These are phyloP conservation scores for Corymbia maculata DNA, from an alignment of 345 rosid species.

Conservation along the genomic window DNA sequence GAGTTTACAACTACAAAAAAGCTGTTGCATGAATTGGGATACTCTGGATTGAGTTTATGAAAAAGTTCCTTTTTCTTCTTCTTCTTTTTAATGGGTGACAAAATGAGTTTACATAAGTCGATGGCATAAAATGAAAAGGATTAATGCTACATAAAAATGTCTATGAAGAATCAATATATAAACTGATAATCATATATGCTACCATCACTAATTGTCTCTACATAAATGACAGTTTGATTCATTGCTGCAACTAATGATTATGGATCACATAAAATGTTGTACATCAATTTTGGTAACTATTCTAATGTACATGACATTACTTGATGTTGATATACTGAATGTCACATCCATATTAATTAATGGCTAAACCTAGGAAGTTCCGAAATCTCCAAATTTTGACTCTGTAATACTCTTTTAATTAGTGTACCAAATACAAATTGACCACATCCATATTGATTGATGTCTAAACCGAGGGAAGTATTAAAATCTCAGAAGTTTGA, in stretches of 20 bases:
- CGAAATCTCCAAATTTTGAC: background rate
- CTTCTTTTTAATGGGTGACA: background rate
- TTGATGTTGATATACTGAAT: background rate
- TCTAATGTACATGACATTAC: background rate
- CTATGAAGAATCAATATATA: background rate
- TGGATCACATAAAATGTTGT: background rate
- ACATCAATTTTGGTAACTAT: background rate
- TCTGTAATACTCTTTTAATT: background rate
- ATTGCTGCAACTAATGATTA: background rate
- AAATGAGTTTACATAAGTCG: background rate
- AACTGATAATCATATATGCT: background rate
- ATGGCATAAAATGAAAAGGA: background rate
- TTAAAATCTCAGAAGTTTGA: background rate
- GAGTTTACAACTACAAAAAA: background rate
- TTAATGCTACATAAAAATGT: background rate
- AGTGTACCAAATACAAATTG: background rate
- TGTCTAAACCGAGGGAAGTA: background rate
- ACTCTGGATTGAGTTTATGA: background rate
- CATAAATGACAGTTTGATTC: background rate
- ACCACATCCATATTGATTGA: background rate
- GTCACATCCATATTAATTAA: background rate
- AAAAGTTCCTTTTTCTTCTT: background rate
- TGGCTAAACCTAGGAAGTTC: background rate
- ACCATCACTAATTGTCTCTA: background rate
- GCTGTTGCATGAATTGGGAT: background rate